A percentile compares a stretch with the other conserved stretches of the same genome.
Evolutionary conservation across 768 basidiomycete genomes (phyloP).

Genomic region (Leucocoprinus leucothites): DNA sequence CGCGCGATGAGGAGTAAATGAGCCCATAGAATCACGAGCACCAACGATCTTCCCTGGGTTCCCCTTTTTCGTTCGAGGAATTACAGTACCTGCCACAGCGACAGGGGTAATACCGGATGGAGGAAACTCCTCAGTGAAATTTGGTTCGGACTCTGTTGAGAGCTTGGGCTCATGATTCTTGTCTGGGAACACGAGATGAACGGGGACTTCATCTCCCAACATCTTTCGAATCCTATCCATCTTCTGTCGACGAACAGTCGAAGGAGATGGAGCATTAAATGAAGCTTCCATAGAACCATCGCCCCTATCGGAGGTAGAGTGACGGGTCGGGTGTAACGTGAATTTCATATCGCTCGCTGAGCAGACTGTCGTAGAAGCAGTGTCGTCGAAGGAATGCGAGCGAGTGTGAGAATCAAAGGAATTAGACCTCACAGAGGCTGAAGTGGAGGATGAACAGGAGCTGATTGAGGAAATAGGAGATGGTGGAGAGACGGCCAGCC

Average conservation of each 20-base stretch:
- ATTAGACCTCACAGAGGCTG: conserved; percentile 4
- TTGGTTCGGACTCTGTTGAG: background rate
- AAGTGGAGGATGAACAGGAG: background rate
- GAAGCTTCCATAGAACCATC: conserved; percentile 27
- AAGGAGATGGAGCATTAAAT: conserved; percentile 40
- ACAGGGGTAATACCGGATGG: background rate
- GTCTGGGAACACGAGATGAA: conserved; percentile 55
- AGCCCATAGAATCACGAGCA: conserved; percentile 21
- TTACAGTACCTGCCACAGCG: conserved; percentile 1
- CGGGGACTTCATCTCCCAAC: conserved; percentile 62
- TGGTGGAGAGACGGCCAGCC: conserved; percentile 23
- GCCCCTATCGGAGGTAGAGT: conserved; percentile 15
- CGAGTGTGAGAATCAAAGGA: conserved; percentile 3
- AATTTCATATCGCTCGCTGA: conserved; percentile 9
- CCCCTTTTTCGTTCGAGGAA: conserved; percentile 12
- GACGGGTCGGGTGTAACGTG: conserved; percentile 18
- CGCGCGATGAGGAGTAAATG: conserved; percentile 5
- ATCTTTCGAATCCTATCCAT: conserved; percentile 61
- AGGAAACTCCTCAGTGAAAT: background rate
- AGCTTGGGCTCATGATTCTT: background rate
- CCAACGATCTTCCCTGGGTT: conserved; percentile 16
- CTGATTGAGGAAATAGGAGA: background rate
- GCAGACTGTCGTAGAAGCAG: background rate
- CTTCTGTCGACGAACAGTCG: conserved; percentile 46
- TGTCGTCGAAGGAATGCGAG: conserved; percentile 5